Evolutionary conservation across 2,329 filamentous ascomycete species (phyloP).

Genomic region (Diaporthe caulivora): DNA sequence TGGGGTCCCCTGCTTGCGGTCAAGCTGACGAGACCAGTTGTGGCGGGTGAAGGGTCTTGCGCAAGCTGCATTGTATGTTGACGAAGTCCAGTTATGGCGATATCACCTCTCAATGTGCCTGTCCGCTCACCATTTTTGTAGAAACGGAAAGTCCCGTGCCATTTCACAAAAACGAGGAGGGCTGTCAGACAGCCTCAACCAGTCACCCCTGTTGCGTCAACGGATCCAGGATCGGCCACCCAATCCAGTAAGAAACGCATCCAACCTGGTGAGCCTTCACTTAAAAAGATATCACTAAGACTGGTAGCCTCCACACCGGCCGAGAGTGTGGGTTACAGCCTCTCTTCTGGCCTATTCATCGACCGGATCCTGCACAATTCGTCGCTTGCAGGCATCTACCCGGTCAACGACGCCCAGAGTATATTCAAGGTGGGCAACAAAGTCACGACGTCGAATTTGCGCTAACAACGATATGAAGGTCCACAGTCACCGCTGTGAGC

Average conservation of each 20-base stretch:
- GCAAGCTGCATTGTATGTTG: constrained; percentile 13
- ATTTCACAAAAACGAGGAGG: constrained; percentile 7
- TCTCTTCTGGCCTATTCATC: background rate
- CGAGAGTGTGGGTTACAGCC: background rate
- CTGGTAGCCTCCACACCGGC: background rate
- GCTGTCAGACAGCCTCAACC: background rate
- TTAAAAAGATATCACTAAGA: no score
- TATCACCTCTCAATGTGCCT: no score
- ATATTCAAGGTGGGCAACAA: background rate
- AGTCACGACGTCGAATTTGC: no score
- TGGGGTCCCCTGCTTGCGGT: no score
- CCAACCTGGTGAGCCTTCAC: no score
- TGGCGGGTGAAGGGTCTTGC: background rate
- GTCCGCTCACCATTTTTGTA: background rate
- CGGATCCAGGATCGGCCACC: background rate
- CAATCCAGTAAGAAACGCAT: background rate
- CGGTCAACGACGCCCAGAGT: background rate
- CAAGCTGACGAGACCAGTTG: background rate
- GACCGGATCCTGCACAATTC: constrained; percentile 11
- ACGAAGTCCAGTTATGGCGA: background rate
- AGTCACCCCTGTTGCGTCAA: background rate
- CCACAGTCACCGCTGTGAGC: background rate
- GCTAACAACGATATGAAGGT: background rate
- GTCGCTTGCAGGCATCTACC: background rate
- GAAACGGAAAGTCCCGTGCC: constrained; percentile 13